Evolutionary conservation across 75 land plant genomes (phyloP).

Genomic region (Chamaecyparis obtusa): DNA sequence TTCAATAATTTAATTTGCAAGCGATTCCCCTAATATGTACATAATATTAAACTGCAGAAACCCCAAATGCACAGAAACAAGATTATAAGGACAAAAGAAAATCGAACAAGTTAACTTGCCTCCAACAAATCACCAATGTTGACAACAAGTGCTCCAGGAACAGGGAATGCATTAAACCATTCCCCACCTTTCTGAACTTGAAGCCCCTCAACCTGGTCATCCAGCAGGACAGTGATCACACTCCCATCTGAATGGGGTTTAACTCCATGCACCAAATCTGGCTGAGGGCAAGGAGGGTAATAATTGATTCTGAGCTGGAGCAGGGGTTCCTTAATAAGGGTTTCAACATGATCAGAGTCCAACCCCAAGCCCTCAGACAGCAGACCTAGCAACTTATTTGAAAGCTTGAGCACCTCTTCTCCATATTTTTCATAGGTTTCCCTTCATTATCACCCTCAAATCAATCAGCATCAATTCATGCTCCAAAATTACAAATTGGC

Average conservation of each 20-base stretch:
- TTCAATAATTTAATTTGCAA: neutral
- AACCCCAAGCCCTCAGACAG: conserved; percentile 8
- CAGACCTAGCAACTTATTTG: neutral
- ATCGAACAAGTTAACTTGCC: conserved; percentile 10
- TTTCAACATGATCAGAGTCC: neutral
- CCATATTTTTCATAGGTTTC: conserved; percentile 6
- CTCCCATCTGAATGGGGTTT: conserved; percentile 47
- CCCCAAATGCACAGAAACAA: neutral
- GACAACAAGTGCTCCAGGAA: conserved; percentile 20
- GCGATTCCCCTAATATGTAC: neutral
- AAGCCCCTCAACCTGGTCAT: conserved; percentile 52
- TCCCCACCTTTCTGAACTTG: conserved; percentile 35
- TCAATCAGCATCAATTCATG: neutral
- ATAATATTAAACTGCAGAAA: neutral
- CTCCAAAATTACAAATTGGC: neutral
- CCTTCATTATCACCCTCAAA: neutral
- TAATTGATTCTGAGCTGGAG: conserved; percentile 7
- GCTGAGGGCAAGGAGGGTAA: conserved; percentile 59
- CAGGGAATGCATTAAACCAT: conserved; percentile 32
- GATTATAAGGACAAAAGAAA: neutral
- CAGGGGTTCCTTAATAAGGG: neutral
- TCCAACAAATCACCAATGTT: conserved; percentile 32
- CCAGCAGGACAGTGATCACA: conserved; percentile 44
- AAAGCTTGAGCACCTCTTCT: neutral
- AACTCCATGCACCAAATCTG: conserved; percentile 38